Conservation (phyloP, 805 yeast species). For the Kodamaea kaohsiungensis region DNA sequence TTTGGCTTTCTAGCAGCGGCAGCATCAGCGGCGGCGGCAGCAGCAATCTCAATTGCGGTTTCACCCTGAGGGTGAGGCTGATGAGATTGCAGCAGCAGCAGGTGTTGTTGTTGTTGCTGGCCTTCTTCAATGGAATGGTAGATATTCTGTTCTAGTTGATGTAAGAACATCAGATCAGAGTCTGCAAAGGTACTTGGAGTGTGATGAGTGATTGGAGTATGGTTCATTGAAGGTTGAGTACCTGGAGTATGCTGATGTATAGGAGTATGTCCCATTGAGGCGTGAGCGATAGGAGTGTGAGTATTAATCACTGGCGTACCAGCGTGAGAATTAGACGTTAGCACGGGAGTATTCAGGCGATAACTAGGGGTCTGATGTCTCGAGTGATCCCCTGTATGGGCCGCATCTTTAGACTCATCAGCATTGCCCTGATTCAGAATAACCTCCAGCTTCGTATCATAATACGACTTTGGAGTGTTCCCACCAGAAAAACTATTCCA, state of each 20-base stretch:
- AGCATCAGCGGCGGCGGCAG: conserved; percentile 6
- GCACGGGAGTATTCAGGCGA: neutral
- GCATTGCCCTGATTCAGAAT: neutral
- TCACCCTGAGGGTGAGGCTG: neutral
- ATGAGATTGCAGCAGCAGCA: neutral
- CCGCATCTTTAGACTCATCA: neutral
- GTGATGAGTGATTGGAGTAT: neutral
- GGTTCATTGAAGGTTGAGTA: neutral
- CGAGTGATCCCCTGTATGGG: neutral
- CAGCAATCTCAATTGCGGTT: conserved; percentile 7
- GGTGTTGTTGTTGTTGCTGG: no score
- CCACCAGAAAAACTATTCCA: conserved; percentile 6
- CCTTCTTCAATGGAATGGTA: conserved; percentile 13
- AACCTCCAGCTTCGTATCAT: conserved; percentile 1
- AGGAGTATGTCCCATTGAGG: neutral
- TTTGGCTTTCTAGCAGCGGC: conserved; percentile 4
- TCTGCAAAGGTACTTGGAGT: conserved; percentile 2
- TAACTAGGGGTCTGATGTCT: conserved; percentile 1
- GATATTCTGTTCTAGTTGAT: conserved; percentile 30
- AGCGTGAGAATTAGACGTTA: conserved; percentile 1
- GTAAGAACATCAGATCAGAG: conserved; percentile 26
- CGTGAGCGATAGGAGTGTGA: neutral
- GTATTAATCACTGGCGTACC: neutral
- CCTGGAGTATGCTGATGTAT: neutral
- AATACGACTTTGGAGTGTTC: conserved; percentile 6